These are phyloP conservation scores for Pythium periplocum DNA, from an alignment of 352 stramenopile species.

Conservation along the genomic window DNA sequence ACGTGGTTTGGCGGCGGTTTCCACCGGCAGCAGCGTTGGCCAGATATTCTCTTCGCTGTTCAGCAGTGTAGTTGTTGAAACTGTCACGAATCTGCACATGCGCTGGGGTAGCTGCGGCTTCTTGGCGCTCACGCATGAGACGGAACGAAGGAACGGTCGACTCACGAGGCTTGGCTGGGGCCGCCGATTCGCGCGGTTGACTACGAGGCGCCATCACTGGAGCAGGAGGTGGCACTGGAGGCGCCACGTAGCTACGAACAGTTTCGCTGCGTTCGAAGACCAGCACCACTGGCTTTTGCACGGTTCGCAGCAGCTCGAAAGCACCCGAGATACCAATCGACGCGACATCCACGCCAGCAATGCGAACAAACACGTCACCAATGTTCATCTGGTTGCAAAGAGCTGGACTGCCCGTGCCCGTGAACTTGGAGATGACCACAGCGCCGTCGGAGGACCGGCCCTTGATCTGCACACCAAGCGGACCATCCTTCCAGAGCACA, in stretches of 20 bases:
- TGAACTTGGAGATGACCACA: constrained; percentile 74
- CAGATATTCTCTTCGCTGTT: constrained; percentile 7
- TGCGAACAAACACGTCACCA: constrained; percentile 72
- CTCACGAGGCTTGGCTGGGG: constrained; percentile 6
- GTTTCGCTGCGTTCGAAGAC: constrained; percentile 48
- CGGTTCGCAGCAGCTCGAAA: constrained; percentile 72
- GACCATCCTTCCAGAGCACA: constrained; percentile 67
- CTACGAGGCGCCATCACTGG: not conserved
- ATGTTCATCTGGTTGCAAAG: constrained; percentile 49
- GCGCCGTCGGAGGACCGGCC: constrained; percentile 39
- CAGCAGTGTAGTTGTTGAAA: constrained; percentile 6
- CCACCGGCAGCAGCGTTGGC: not conserved
- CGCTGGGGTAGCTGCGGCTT: constrained; percentile 17
- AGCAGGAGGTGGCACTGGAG: constrained; percentile 10
- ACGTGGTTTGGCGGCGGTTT: not conserved
- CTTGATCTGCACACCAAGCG: constrained; percentile 82
- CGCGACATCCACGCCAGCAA: constrained; percentile 67
- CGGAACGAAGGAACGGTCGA: constrained; percentile 56
- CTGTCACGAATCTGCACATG: constrained; percentile 2
- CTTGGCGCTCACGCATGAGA: constrained; percentile 39
- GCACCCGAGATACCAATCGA: constrained; percentile 62
- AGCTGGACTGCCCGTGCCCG: constrained; percentile 43
- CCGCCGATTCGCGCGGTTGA: not conserved
- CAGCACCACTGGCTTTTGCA: constrained; percentile 75
- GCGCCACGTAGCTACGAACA: not conserved